Evolutionary conservation across 108 stramenopile species (phyloP).

Genomic region (Skeletonema grethae): DNA sequence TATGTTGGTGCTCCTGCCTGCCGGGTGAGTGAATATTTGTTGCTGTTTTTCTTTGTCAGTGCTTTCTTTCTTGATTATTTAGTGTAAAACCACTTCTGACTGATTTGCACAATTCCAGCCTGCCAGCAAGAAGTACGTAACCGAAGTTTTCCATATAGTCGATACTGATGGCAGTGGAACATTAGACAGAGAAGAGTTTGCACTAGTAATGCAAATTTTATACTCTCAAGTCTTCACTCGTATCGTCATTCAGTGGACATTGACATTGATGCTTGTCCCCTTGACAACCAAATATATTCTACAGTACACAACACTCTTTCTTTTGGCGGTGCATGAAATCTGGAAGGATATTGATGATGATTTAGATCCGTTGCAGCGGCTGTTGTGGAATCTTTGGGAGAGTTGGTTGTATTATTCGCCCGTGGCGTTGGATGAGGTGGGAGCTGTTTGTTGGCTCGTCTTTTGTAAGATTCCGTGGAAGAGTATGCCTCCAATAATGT

Average conservation of each 20-base stretch:
- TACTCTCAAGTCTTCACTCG: conserved; percentile 74
- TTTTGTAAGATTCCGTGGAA: conserved; percentile 55
- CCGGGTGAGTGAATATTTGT: conserved; percentile 41
- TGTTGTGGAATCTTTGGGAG: conserved; percentile 37
- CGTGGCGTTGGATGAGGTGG: conserved; percentile 14
- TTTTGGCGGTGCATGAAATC: conserved; percentile 25
- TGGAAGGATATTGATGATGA: conserved; percentile 40
- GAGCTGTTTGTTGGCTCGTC: background rate
- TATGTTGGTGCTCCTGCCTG: conserved; percentile 84
- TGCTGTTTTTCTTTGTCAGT: background rate
- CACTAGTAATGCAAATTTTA: conserved; percentile 66
- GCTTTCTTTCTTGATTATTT: background rate
- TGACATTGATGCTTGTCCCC: conserved; percentile 75
- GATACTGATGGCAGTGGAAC: conserved; percentile 57
- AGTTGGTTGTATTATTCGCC: conserved; percentile 21
- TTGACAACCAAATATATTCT: conserved; percentile 57
- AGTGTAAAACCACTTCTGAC: background rate
- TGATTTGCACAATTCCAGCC: conserved; percentile 35
- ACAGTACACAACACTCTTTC: conserved; percentile 19
- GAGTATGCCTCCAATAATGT: conserved; percentile 58
- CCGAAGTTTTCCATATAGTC: conserved; percentile 65
- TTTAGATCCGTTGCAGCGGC: conserved; percentile 25
- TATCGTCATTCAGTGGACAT: conserved; percentile 71
- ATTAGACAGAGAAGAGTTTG: conserved; percentile 69
- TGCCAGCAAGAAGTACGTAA: conserved; percentile 50